phyloP scores from a whole-genome alignment of 257 asterid genomes.

The Phtheirospermum japonicum region DNA sequence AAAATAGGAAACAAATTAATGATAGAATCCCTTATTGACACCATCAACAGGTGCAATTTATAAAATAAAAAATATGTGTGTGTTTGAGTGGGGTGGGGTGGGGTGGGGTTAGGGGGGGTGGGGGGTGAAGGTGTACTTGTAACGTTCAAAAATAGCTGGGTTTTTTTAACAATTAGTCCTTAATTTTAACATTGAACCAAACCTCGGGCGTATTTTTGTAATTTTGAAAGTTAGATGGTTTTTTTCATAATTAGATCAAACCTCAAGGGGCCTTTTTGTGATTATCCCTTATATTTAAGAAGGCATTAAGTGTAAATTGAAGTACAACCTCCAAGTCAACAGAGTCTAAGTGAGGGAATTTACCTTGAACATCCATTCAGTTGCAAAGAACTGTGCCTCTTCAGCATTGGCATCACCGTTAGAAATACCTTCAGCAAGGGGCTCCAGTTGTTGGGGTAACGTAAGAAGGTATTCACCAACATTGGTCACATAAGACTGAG shows the following conservation, averaged over 20 bases:
- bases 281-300: not conserved
- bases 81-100: not conserved
- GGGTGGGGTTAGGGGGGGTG: not conserved
- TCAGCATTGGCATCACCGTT: conserved; percentile 76
- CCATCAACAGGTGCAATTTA: not conserved
- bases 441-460: conserved; percentile 95
- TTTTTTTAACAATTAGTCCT: not conserved
- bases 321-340: not conserved
- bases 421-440: conserved; percentile 89
- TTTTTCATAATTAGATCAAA: not conserved
- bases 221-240: not conserved
- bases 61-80: no score
- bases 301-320: not conserved
- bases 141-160: no score
- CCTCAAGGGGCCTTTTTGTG: not conserved
- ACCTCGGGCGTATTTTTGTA: not conserved
- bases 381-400: conserved; percentile 93
- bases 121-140: no score
- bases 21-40: no score
- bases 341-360: conserved; percentile 5
- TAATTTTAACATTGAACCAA: not conserved
- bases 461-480: conserved; percentile 99
- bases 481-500: conserved; percentile 84
- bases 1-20: no score
- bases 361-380: conserved; percentile 99